Conservation (phyloP, 108 stramenopile species). For the Pseudonitzschia pungens region DNA sequence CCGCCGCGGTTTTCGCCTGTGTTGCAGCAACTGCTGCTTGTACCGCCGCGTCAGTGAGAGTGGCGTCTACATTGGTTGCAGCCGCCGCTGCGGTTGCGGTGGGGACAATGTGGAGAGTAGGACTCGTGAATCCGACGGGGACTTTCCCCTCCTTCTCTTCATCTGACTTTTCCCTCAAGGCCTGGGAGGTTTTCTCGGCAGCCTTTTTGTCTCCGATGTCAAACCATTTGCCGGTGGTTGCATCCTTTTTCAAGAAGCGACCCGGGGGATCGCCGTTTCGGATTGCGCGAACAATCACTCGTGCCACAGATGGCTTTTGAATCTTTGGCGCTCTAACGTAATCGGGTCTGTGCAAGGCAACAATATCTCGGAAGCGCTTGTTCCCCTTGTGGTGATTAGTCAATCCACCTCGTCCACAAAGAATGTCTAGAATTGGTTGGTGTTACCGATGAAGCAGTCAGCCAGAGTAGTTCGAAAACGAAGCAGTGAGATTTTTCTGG, state of each 20-base stretch:
- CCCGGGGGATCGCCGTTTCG: conserved; percentile 86
- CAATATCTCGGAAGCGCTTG: conserved; percentile 78
- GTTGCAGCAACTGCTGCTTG: conserved; percentile 18
- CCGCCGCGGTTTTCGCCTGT: not conserved
- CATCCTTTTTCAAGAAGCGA: conserved; percentile 77
- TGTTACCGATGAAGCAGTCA: not conserved
- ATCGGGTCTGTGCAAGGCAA: conserved; percentile 72
- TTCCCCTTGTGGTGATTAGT: conserved; percentile 87
- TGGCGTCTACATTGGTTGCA: conserved; percentile 15
- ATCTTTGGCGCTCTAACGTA: conserved; percentile 74
- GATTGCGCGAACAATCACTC: conserved; percentile 77
- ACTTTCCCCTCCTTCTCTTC: conserved; percentile 23
- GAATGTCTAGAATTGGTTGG: conserved; percentile 20
- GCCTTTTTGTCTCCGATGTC: conserved; percentile 82
- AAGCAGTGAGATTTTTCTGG: not conserved
- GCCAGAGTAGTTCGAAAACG: not conserved
- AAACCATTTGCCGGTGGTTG: conserved; percentile 61
- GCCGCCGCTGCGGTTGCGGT: conserved; percentile 8
- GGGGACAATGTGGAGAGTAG: conserved; percentile 7
- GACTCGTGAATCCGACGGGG: conserved; percentile 13
- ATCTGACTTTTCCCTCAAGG: conserved; percentile 61
- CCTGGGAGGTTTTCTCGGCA: conserved; percentile 60
- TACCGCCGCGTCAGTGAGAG: conserved; percentile 7
- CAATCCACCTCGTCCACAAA: conserved; percentile 70
- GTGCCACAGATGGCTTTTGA: conserved; percentile 78